Base-by-base conservation (phyloP, 1,284 basidiomycete species). In the Meripilus lineatus region DNA sequence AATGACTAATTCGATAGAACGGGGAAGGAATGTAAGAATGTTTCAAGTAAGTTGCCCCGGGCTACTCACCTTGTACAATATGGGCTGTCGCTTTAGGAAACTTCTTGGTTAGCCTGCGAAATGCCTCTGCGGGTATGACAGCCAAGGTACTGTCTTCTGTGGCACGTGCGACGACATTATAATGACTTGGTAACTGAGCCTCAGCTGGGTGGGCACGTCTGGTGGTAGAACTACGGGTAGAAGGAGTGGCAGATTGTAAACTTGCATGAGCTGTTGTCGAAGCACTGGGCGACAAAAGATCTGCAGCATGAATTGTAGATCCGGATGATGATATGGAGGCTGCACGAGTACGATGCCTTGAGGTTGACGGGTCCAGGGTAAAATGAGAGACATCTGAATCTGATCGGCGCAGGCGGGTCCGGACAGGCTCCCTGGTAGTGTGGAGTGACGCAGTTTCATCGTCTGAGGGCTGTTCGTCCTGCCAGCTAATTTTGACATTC, bases 61-160 rank as follows among this genome's bases (percentile, higher is more conserved):
- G 25, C 45, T 17, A 53, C 58, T 36, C 54, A 83, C 88, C 88
- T 77, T 95, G 93, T 1, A 99, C 94, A 48, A 99, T 96, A 59
- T 98, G 93, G 2, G 94, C 93, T 17, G 93, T 91, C 1, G 96
- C 93, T 58, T 97, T 97, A 0, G 95, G 95, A 57, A 89, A 97
- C 61, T 95, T 93, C 64, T 93, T 90, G 1, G 94, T 98, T 35
- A 92, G 70, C 36, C 92, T 72, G 50, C 85, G 78, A 69, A 99
- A 99, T 3, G 95, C 96, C 61, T 97, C 93, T 1, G 95, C 94
- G 4, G 95, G 96, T 44, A 99, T 98, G 13, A 99, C 95, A n/a
- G 95, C 96, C 6, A 99, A 70, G 1, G 95, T 98, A 3, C 91
- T 93, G 60, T 99, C 95, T 44, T 90, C 87, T 1, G 86, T 88